phyloP scores from a whole-genome alignment of 768 basidiomycete genomes.

The Strobilomyces confusus region DNA sequence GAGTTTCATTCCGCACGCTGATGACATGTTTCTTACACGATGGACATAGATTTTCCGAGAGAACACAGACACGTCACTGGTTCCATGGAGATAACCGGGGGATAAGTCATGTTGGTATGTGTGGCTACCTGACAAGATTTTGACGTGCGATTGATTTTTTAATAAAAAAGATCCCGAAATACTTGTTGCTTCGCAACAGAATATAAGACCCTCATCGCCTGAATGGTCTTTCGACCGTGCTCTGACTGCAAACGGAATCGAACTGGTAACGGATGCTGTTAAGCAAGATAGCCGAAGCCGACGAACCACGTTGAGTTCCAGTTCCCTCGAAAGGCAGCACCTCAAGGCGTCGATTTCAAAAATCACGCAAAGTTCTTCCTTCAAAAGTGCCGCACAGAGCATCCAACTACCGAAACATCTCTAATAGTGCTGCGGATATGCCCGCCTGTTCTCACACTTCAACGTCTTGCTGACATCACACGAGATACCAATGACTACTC shows the following conservation, averaged over 20 bases:
- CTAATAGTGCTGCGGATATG: neutral
- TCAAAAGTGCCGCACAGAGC: constrained; percentile 11
- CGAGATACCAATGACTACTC: constrained; percentile 7
- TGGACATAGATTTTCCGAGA: constrained; percentile 53
- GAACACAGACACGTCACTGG: constrained; percentile 52
- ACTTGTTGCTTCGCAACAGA: constrained; percentile 18
- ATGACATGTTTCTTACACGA: constrained; percentile 1
- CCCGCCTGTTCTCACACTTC: constrained; percentile 3
- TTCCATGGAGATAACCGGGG: constrained; percentile 55
- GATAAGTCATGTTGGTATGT: constrained; percentile 51
- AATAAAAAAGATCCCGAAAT: constrained; percentile 24
- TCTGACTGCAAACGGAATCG: constrained; percentile 35
- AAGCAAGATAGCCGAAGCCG: constrained; percentile 40
- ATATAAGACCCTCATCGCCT: constrained; percentile 18
- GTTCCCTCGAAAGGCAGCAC: constrained; percentile 44
- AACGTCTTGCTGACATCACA: constrained; percentile 6
- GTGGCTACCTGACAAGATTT: constrained; percentile 3
- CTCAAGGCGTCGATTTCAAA: constrained; percentile 55
- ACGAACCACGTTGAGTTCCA: constrained; percentile 35
- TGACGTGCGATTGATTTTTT: neutral
- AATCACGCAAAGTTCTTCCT: constrained; percentile 30
- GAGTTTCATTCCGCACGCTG: constrained; percentile 15
- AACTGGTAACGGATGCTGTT: constrained; percentile 34
- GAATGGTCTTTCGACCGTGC: constrained; percentile 24
- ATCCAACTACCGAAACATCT: constrained; percentile 12